These are phyloP conservation scores for Chenopodium berlandieri DNA, from an alignment of 148 eudicot species.

Conservation along the genomic window DNA sequence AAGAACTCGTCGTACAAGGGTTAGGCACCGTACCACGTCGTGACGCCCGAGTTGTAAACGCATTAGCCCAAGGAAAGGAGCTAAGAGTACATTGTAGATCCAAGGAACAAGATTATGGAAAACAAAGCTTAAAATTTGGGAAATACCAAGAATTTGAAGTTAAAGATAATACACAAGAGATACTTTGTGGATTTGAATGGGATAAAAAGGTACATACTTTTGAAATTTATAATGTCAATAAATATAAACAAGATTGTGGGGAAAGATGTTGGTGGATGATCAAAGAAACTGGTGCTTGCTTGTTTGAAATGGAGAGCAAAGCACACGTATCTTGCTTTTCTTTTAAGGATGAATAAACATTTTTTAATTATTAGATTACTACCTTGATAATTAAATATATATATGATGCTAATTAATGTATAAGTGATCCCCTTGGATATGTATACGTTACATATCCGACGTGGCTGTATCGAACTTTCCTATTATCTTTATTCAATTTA, in stretches of 20 bases:
- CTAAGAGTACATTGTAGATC: not conserved
- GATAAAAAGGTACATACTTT: not conserved
- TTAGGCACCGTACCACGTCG: not conserved
- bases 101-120: not conserved
- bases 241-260: not conserved
- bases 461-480: no score
- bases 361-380: no score
- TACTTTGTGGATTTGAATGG: not conserved
- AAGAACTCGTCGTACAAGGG: not conserved
- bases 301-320: not conserved
- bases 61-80: not conserved
- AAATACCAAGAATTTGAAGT: not conserved
- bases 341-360: not conserved
- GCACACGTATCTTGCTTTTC: not conserved
- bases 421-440: no score
- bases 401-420: no score
- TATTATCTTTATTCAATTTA: no score
- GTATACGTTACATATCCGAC: no score
- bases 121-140: not conserved
- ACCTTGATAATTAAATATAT: no score
- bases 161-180: not conserved
- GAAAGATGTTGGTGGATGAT: constrained; percentile 17
- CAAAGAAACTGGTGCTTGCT: constrained; percentile 6
- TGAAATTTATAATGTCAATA: constrained; percentile 3
- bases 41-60: not conserved